A percentile compares a stretch with the other conserved stretches of the same genome.
These are phyloP conservation scores for Leccinum uliginosum DNA, from an alignment of 768 basidiomycete species.

Conservation along the genomic window DNA sequence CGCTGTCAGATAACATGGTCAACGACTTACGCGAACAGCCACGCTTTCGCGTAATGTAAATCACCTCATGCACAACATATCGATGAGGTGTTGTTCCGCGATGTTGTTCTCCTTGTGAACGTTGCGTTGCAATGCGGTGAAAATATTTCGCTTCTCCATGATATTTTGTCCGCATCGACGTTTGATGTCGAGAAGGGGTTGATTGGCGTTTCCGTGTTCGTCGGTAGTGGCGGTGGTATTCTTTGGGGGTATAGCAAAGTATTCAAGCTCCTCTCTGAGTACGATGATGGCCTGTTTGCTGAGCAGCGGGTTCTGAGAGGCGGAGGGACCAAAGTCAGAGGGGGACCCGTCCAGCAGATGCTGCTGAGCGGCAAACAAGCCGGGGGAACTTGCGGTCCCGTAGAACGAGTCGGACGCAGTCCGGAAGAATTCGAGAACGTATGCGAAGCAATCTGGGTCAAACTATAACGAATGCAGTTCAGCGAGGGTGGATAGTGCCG, in stretches of 20 bases:
- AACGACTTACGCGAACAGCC: constrained; percentile 2
- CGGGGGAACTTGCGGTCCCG: constrained; percentile 69
- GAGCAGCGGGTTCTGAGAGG: constrained; percentile 85
- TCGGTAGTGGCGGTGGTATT: constrained; percentile 60
- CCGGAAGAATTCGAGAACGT: constrained; percentile 89
- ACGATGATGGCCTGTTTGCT: constrained; percentile 98
- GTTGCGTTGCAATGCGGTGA: constrained; percentile 96
- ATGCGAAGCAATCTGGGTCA: constrained; percentile 95
- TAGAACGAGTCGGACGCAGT: constrained; percentile 88
- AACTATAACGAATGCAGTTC: constrained; percentile 53
- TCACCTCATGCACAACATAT: constrained; percentile 99
- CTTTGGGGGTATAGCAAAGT: constrained; percentile 91
- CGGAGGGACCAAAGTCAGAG: constrained; percentile 56
- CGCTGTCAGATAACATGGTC: constrained; percentile 38
- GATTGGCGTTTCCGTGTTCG: constrained; percentile 76
- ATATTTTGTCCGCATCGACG: constrained; percentile 82
- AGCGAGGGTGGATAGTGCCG: background rate
- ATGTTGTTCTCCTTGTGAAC: constrained; percentile 99
- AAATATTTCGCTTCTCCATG: constrained; percentile 87
- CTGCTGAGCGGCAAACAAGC: constrained; percentile 75
- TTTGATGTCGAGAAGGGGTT: constrained; percentile 74
- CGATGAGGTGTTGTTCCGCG: constrained; percentile 98
- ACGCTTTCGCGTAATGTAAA: constrained; percentile 1
- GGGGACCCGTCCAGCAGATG: constrained; percentile 65
- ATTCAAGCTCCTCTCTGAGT: constrained; percentile 95